Evolutionary conservation across 129 eudicot species (phyloP), one percentile per base, ranked within the genome.

Genomic region (Arctium lappa): DNA sequence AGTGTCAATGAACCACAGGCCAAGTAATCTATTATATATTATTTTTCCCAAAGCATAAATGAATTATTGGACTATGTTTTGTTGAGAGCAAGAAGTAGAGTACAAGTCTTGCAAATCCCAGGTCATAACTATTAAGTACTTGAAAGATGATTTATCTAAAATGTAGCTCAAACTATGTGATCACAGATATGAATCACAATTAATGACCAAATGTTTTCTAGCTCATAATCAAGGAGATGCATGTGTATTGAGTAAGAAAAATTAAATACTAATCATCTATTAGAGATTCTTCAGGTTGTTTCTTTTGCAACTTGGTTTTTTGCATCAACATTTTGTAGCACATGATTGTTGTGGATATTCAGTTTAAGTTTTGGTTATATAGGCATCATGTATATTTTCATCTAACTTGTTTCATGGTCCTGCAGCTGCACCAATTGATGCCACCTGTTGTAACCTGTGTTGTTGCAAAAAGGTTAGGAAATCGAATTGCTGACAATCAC

Each of bases 401-500:
- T 77, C 78, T 83, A 37, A 77, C 73, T 39, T 10, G 50, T 42
- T 48, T 34, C 76, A 37, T 78, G 77, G 62, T 50, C 42, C 32
- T 82, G 68, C 92, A 91, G 95, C 86, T 91, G 78, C 95, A 91
- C 85, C 95, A 91, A 71, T 78, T 91, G 80, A 91, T 91, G 95
- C 95, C 95, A 74, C 88, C 95, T 77, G 89, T 87, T 65, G 91
- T 87, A 12, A 89, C 89, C 36, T 91, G 92, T 62, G 85, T 91
- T 39, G 92, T 91, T 50, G 89, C 91, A 73, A 91, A 82, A 85
- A 87, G 88, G 77, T 85, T 91, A 63, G 95, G 95, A 80, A 89
- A 84, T 46, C 81, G 95, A 78, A 81, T 85, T 40, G 91, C 92
- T 32, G 95, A 91, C 39, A 84, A 87, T 82, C 95, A 91, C 80